Evolutionary conservation across 192 early-diverging fungal genomes (phyloP), one percentile per base, ranked within the genome.

Genomic region (Irineochytrium annulatum): DNA sequence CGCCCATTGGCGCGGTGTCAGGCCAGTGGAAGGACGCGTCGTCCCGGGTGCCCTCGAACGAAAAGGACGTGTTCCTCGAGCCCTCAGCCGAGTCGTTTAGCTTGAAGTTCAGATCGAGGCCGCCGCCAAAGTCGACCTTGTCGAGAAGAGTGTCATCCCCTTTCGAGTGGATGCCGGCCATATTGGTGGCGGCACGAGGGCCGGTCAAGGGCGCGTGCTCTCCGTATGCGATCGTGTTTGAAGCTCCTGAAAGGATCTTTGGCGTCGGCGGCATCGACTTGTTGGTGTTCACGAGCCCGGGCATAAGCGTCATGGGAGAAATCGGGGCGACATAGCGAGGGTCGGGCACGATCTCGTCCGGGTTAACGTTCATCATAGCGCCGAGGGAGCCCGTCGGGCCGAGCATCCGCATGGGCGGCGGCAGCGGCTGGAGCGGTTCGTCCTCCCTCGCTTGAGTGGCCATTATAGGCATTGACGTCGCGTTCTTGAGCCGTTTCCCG

Each of bases 11-110:
- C 11, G 46, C 46, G 11, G 46, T 49, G 26, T 49, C 46, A 5
- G 46, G 46, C 46, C 46, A 49, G 22, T 49, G 46, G 46, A 49
- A 49, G 13, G n/a, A n/a, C n/a, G 11, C 26, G 6, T 8, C 46
- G 24, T 49, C 46, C n/a, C 37, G 11, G 37, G 37, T n/a, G 8
- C 11, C 8, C 37, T 8, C 8, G 46, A 49, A 22, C 46, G 24
- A 8, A 24, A 24, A 49, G 26, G 46, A 49, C 22, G 46, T 49
- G 46, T 20, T 22, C n/a, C n/a, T n/a, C n/a, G n/a, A n/a, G n/a
- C n/a, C n/a, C n/a, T n/a, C n/a, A n/a, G n/a, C n/a, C n/a, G n/a
- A n/a, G n/a, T n/a, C n/a, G n/a, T n/a, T n/a, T n/a, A 24, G 13
- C 46, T 8, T 6, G 13, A 49, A 49, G 22, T 6, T 8, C 17